Base-by-base conservation (phyloP, 352 stramenopile species). In the Thalassiosira livingstoniorum region DNA sequence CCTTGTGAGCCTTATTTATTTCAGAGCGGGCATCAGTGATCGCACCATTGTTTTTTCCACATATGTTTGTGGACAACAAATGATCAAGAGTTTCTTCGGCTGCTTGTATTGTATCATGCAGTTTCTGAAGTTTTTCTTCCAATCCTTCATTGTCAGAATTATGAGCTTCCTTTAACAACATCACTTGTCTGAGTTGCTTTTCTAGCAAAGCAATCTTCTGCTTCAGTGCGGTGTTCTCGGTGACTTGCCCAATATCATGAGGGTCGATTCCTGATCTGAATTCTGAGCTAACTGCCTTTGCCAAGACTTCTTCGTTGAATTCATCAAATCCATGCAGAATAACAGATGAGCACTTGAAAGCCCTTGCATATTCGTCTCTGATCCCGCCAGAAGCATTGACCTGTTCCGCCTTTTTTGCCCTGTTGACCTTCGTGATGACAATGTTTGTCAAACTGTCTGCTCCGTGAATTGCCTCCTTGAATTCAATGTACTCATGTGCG, bases 401-500 rank as follows among this genome's bases (percentile, higher is more conserved):
- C 34, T 61, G 53, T 15, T 61, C 34, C 15, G 53, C 21, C 34
- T 4, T 25, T 4, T 61, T 61, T n/a, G 53, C 2, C 1, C 21
- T n/a, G 34, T 61, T 61, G 21, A 61, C 53, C 21, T 31, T 61
- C 1, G 53, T 61, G 53, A 61, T 61, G 25, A 61, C 53, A 61
- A 61, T 25, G 29, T 27, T 25, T 32, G 53, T 61, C 29, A 61
- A 35, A 11, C 3, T 4, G 34, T 61, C 53, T 61, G 53, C 1
- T 31, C 53, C 53, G 2, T n/a, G 53, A 4, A 61, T 21, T 61
- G 53, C 21, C 2, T 4, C 18, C 2, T 61, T 61, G 15, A 61
- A 61, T 1, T 4, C 53, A 32, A 61, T 11, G 25, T 35, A 61
- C 34, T 61, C 53, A 31, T 61, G 53, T 32, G 53, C 53, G 34